phyloP scores from a whole-genome alignment of 352 stramenopile species.

The Globisporangium middletonii region DNA sequence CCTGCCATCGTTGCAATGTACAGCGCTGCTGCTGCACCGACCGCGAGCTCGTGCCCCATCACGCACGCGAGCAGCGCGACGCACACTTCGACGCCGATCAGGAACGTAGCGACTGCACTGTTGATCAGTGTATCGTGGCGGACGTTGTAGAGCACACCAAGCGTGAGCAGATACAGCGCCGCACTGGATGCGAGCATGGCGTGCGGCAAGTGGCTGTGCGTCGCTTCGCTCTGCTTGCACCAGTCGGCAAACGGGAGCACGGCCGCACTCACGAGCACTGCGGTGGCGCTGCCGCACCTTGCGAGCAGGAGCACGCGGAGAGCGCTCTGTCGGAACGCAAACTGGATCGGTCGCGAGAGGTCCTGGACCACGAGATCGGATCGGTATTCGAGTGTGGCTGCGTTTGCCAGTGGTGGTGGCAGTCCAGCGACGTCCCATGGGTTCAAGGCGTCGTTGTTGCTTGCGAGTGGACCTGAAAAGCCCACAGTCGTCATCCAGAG shows the following conservation, averaged over 20 bases:
- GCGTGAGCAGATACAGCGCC: constrained; percentile 8
- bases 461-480: constrained; percentile 3
- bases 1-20: constrained; percentile 1
- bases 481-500: neutral
- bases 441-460: too few relatives aligned
- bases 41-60: neutral
- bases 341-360: constrained; percentile 6
- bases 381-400: neutral
- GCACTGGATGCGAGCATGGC: constrained; percentile 1
- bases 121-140: constrained; percentile 18
- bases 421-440: too few relatives aligned
- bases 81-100: constrained; percentile 10
- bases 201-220: neutral
- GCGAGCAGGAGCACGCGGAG: constrained; percentile 6
- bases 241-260: constrained; percentile 6
- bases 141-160: constrained; percentile 16
- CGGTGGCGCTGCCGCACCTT: neutral
- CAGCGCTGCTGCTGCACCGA: neutral
- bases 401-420: neutral
- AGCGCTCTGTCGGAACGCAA: constrained; percentile 17
- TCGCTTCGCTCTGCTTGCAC: neutral
- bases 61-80: neutral
- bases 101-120: constrained; percentile 6
- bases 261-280: neutral
- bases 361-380: constrained; percentile 11